Evolutionary conservation across 345 rosid genomes (phyloP).

Genomic region (Citropsis articulata): DNA sequence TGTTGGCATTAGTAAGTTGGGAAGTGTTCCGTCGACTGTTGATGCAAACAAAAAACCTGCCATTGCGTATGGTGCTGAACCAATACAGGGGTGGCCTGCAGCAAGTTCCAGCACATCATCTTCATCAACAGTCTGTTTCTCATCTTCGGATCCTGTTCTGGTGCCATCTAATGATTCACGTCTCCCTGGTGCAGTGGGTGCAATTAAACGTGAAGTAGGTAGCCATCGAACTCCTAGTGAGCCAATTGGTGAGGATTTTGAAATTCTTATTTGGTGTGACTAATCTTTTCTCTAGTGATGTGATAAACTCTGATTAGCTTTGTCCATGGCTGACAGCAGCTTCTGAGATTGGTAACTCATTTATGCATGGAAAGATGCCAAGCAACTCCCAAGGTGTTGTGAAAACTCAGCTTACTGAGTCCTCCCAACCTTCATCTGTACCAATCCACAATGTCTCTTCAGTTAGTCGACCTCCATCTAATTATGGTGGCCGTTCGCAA

Average conservation of each 20-base stretch:
- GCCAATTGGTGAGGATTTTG: slow-evolving; percentile 38
- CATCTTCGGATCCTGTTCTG: slow-evolving; percentile 62
- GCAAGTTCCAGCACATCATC: slow-evolving; percentile 43
- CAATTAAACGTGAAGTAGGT: slow-evolving; percentile 52
- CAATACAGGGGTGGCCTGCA: slow-evolving; percentile 30
- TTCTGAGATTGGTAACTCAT: slow-evolving; percentile 40
- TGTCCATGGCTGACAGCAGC: slow-evolving; percentile 29
- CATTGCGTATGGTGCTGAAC: slow-evolving; percentile 42
- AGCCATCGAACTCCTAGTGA: slow-evolving; percentile 36
- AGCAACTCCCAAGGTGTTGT: slow-evolving; percentile 51
- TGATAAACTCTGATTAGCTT: slow-evolving; percentile 15
- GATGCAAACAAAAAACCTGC: slow-evolving; percentile 37
- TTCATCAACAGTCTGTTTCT: slow-evolving; percentile 52
- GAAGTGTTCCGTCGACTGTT: slow-evolving; percentile 27
- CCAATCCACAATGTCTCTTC: slow-evolving; percentile 58
- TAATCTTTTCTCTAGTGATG: slow-evolving; percentile 3
- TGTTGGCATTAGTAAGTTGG: slow-evolving; percentile 31
- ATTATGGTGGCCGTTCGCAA: slow-evolving; percentile 66
- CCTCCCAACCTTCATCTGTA: slow-evolving; percentile 48
- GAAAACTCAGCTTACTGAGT: slow-evolving; percentile 48
- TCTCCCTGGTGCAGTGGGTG: slow-evolving; percentile 35
- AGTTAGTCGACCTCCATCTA: slow-evolving; percentile 70
- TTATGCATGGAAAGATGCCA: slow-evolving; percentile 41
- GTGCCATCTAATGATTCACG: slow-evolving; percentile 45
- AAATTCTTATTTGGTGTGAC: slow-evolving; percentile 7